Evolutionary conservation across 306 rosid species (phyloP).

Genomic region (Cotoneaster glaucophyllus): DNA sequence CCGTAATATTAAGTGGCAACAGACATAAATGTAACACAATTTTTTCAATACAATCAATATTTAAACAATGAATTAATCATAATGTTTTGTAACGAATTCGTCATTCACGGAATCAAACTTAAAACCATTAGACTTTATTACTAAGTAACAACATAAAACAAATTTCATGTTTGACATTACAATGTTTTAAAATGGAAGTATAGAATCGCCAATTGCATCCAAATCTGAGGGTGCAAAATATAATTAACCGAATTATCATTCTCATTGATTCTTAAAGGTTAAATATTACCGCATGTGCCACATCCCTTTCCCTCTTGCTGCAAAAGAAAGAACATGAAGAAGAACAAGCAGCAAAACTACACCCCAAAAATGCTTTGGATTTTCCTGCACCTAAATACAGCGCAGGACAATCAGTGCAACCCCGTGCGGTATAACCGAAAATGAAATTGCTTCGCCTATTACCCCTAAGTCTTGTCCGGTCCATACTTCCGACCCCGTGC

Average conservation of each 20-base stretch:
- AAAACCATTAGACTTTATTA: too few relatives aligned
- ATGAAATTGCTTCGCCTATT: conserved; percentile 27
- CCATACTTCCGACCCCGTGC: conserved; percentile 62
- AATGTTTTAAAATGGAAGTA: too few relatives aligned
- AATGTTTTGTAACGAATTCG: too few relatives aligned
- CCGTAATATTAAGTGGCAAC: too few relatives aligned
- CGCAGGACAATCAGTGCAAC: conserved; percentile 50
- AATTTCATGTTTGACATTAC: too few relatives aligned
- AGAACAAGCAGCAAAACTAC: neutral
- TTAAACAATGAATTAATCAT: too few relatives aligned
- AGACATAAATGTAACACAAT: too few relatives aligned
- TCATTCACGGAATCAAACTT: too few relatives aligned
- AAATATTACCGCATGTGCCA: neutral
- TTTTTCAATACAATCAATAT: too few relatives aligned
- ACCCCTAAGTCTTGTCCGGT: conserved; percentile 36
- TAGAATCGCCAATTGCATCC: too few relatives aligned
- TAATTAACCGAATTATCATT: neutral
- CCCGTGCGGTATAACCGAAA: conserved; percentile 46
- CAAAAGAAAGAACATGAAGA: neutral
- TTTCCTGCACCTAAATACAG: conserved; percentile 15
- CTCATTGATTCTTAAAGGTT: neutral
- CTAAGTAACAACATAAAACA: too few relatives aligned
- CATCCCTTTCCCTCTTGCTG: neutral
- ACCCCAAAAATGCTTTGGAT: neutral
- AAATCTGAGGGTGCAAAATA: too few relatives aligned